Evolutionary conservation across 2,329 filamentous ascomycete species (phyloP), one percentile per base, ranked within the genome.

Genomic region (Claviceps sp.): DNA sequence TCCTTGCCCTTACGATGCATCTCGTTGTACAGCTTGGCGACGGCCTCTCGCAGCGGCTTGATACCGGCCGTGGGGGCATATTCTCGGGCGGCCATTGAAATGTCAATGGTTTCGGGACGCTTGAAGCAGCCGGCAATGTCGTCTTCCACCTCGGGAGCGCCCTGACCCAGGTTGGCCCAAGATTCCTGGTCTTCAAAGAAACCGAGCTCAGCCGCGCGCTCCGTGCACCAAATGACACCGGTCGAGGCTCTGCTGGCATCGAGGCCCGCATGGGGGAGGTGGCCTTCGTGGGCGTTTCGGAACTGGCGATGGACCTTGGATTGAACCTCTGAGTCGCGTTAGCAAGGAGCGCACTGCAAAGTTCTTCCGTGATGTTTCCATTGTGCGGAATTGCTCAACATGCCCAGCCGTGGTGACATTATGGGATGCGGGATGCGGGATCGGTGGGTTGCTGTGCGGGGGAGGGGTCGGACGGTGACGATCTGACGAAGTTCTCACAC

Each of bases 51-150:
- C 58, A 97, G 75, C 26, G 88, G 84, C 72, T 88, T 91, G 75
- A 96, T 97, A 62, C 91, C 91, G 41, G 91, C 89, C 5, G 90
- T 96, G 34, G 91, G 91, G 40, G 88, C 86, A 69, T 97, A 97
- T 69, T 97, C 91, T 63, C 90, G 77, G 42, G 86, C 85, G 56
- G 82, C 81, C 62, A 88, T 79, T 59, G 79, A 83, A 62, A 96
- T 79, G 60, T 93, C 82, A 60, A 96, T 87, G 44, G 75, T 78
- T 49, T 80, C 79, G 6, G 91, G 91, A 16, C 91, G 81, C 61
- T 84, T 76, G 66, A 96, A 96, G 71, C 86, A 93, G 53, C 90
- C 88, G 61, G 84, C 79, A 61, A 96, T 96, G 57, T 93, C 88
- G 59, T 94, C 88, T 61, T 95, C 91, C 55, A 94, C 91, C 67